A percentile compares a stretch with the other conserved stretches of the same genome.
Evolutionary conservation across 176 grass and related monocot genomes (phyloP).

Genomic region (Metroxylon sagu): DNA sequence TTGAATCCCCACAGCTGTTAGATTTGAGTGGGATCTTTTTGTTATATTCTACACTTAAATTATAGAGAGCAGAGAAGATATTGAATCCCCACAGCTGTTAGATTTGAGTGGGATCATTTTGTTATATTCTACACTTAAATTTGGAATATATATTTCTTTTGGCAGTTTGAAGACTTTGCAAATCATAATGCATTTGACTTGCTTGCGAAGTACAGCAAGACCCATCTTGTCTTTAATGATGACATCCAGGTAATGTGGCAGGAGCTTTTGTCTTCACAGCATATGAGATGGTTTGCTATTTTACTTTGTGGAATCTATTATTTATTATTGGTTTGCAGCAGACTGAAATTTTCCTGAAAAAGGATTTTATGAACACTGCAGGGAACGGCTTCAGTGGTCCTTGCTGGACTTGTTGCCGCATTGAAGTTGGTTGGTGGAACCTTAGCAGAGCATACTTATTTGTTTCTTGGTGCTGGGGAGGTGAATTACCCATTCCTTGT

Average conservation of each 20-base stretch:
- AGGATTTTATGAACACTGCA: conserved; percentile 26
- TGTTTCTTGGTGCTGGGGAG: conserved; percentile 99
- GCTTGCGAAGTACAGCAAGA: conserved; percentile 77
- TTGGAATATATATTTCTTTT: conserved; percentile 1
- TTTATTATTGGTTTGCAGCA: background rate
- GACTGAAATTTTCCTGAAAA: background rate
- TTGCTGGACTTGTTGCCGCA: conserved; percentile 79
- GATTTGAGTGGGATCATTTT: no score
- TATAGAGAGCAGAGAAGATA: background rate
- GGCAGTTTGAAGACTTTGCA: conserved; percentile 92
- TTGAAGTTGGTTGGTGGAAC: conserved; percentile 66
- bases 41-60: no score
- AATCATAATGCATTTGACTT: conserved; percentile 96
- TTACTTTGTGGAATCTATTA: conserved; percentile 6
- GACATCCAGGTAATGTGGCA: conserved; percentile 67
- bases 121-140: no score
- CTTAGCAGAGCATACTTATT: conserved; percentile 73
- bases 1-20: background rate
- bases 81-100: background rate
- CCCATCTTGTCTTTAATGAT: conserved; percentile 95
- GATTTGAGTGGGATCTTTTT: no score
- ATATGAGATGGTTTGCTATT: conserved; percentile 7
- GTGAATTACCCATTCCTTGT: conserved; percentile 27
- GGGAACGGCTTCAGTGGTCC: conserved; percentile 89
- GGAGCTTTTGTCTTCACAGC: background rate